Percentiles rank a stretch among this genome's conserved stretches.
These are phyloP conservation scores for Nepenthes mirabilis DNA, from an alignment of 148 eudicot species.

Conservation along the genomic window DNA sequence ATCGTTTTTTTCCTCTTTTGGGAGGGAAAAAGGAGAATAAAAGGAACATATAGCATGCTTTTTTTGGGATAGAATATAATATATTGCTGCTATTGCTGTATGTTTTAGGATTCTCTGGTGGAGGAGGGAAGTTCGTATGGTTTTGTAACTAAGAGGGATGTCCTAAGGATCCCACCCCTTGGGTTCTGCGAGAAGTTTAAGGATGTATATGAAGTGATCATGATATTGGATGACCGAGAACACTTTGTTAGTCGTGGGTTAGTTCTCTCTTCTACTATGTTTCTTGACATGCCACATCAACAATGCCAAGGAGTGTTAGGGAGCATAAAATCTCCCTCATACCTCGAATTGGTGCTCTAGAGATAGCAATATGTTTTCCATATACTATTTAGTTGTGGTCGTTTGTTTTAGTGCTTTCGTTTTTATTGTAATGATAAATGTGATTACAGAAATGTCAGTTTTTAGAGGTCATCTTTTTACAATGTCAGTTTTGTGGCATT, in stretches of 20 bases:
- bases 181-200: conserved; percentile 54
- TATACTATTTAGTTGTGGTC: no score
- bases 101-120: conserved; percentile 26
- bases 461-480: no score
- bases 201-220: conserved; percentile 60
- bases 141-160: conserved; percentile 18
- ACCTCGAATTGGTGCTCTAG: no score
- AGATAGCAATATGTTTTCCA: no score
- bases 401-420: no score
- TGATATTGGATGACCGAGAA: conserved; percentile 85
- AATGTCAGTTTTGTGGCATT: no score
- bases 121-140: conserved; percentile 14
- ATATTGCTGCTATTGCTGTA: background rate
- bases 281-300: background rate
- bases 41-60: background rate
- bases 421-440: no score
- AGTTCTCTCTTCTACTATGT: conserved; percentile 15
- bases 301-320: background rate
- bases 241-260: conserved; percentile 63
- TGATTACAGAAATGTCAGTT: no score
- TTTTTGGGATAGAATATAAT: background rate
- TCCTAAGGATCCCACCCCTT: conserved; percentile 65
- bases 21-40: no score
- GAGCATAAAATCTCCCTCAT: no score
- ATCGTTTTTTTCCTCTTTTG: no score